Conservation (phyloP, 2,329 filamentous ascomycete species). For the Botrytis sinoallii region DNA sequence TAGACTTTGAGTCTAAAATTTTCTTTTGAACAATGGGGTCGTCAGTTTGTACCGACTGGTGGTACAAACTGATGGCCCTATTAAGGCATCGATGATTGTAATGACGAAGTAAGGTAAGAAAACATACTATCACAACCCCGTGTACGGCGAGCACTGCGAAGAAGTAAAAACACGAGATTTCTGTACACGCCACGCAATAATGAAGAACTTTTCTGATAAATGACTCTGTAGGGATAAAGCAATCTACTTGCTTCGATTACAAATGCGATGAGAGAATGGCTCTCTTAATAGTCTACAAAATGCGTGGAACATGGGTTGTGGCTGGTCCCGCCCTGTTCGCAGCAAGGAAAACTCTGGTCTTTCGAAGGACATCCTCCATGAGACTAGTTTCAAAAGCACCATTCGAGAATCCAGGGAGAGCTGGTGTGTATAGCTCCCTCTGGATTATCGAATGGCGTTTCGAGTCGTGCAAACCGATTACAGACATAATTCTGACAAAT, state of each 20-base stretch:
- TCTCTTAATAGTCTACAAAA: not conserved
- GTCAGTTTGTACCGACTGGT: not conserved
- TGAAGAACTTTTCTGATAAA: not conserved
- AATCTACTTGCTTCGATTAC: not conserved
- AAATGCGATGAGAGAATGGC: not conserved
- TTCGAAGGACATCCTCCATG: not conserved
- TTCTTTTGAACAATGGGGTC: not conserved
- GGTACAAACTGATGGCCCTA: not conserved
- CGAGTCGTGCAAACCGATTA: not conserved
- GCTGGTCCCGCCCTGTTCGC: not conserved
- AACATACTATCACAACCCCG: not conserved
- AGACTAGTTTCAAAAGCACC: not conserved
- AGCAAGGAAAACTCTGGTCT: not conserved
- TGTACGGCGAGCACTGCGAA: not conserved
- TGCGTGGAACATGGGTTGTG: not conserved
- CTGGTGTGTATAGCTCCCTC: not conserved
- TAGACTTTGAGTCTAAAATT: not conserved
- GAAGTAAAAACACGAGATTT: not conserved
- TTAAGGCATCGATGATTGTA: not conserved
- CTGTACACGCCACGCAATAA: not conserved
- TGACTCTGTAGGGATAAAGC: not conserved
- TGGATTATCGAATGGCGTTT: not conserved
- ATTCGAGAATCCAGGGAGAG: not conserved
- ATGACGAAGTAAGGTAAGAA: not conserved
- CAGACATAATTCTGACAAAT: not conserved